These are phyloP conservation scores for Cichorium intybus DNA, from an alignment of 140 eudicot genomes.

Conservation along the genomic window DNA sequence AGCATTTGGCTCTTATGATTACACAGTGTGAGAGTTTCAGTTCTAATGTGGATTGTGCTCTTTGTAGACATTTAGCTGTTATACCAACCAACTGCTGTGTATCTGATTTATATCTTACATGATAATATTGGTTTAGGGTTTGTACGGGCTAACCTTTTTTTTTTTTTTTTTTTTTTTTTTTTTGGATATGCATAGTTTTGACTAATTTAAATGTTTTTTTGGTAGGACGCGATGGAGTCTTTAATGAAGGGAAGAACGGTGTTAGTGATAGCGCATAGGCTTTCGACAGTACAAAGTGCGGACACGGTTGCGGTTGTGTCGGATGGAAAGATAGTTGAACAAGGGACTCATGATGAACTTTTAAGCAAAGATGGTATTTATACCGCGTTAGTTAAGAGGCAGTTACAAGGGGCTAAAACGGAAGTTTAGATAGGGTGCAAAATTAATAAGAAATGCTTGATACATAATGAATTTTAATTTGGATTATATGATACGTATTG, in stretches of 20 bases:
- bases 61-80: too few relatives aligned
- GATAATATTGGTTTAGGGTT: neutral
- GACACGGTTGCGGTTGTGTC: constrained; percentile 83
- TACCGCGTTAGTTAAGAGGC: constrained; percentile 83
- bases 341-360: constrained; percentile 79
- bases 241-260: constrained; percentile 88
- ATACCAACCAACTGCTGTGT: too few relatives aligned
- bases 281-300: constrained; percentile 92
- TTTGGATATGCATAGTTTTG: neutral
- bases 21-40: too few relatives aligned
- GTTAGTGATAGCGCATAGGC: constrained; percentile 94
- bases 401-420: constrained; percentile 59
- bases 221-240: constrained; percentile 92
- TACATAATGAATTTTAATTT: neutral
- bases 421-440: constrained; percentile 35
- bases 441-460: constrained; percentile 18
- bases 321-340: constrained; percentile 91
- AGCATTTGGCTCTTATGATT: too few relatives aligned
- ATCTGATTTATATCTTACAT: neutral
- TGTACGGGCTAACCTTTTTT: too few relatives aligned
- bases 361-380: constrained; percentile 70
- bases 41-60: too few relatives aligned
- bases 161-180: neutral
- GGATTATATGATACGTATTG: neutral
- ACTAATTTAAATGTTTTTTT: neutral